These are phyloP conservation scores for Aspergillus texensis DNA, from an alignment of 2,329 filamentous ascomycete genomes.

Conservation along the genomic window DNA sequence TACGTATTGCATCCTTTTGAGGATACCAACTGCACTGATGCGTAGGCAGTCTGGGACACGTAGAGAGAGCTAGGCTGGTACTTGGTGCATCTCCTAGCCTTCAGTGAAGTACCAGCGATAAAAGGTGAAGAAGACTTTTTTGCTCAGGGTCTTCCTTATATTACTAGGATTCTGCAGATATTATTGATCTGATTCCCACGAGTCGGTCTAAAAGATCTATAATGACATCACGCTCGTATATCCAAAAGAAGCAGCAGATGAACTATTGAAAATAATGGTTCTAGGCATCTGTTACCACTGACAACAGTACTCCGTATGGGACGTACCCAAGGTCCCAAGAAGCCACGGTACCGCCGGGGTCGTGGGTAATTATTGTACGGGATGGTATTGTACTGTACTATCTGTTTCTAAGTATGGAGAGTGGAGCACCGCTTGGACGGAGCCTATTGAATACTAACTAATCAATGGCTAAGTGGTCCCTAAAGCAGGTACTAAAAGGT, in stretches of 20 bases:
- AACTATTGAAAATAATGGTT: conserved; percentile 2
- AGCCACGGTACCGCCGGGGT: neutral
- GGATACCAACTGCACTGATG: neutral
- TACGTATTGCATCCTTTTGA: neutral
- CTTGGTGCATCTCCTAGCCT: neutral
- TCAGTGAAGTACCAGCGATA: neutral
- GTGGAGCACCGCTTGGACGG: conserved; percentile 18
- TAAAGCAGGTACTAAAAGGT: conserved; percentile 24
- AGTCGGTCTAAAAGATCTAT: neutral
- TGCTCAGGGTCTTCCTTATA: neutral
- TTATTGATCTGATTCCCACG: neutral
- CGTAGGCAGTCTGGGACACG: neutral
- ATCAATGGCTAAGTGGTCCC: conserved; percentile 17
- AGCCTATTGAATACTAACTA: conserved; percentile 6
- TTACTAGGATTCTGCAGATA: neutral
- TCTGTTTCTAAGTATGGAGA: conserved; percentile 23
- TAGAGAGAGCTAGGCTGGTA: neutral
- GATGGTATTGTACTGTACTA: conserved; percentile 8
- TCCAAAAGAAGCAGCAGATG: neutral
- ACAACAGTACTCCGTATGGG: neutral
- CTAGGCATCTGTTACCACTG: neutral
- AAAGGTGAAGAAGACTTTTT: neutral
- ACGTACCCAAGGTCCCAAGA: neutral
- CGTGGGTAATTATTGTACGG: neutral
- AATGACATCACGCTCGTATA: neutral